Base-by-base conservation (phyloP, 208 protist species). In the Borovskyia barvae region DNA sequence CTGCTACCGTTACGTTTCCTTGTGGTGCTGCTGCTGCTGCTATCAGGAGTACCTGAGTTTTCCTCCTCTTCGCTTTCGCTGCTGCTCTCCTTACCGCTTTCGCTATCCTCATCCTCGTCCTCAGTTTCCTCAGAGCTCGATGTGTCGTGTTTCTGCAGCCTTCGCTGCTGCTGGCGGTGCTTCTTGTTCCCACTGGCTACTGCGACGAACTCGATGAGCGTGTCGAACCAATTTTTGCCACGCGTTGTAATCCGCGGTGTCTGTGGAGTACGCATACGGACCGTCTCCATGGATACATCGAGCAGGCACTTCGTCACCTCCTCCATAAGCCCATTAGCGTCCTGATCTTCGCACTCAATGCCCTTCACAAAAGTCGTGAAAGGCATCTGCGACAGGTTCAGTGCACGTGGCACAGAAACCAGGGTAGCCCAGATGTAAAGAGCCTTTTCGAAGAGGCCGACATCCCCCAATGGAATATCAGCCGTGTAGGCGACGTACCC, bases 361-460 rank as follows among this genome's bases (percentile, higher is more conserved):
- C 77, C 80, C 42, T 82, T 87, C 8, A 91, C 19, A 72, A 95
- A 95, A 7, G 80, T 59, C 17, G 42, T 52, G 51, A 95, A 93
- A 22, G 73, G 69, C 84, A 93, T 93, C 57, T 87, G 85, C 5
- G 85, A 92, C 25, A 93, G 74, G 33, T 61, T 60, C 5, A 95
- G 65, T 1, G 76, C 42, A 9, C 67, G 32, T 1, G 89, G 89
- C 0, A 92, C 39, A 1, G 89, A 95, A 2, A 65, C 66, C 5
- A 91, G 24, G 75, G 90, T 89, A 26, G 69, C 49, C 86, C 89
- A 95, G 8, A 93, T 62, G 63, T 78, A 87, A 14, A 93, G 71
- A 8, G 84, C 84, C 56, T 77, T 65, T 57, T 95, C 80, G 61
- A 77, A 92, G 2, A 76, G 47, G 29, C 77, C 75, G 5, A 61